Base-by-base conservation (phyloP, 2,329 filamentous ascomycete genomes). In the Arachnomyces sp. region DNA sequence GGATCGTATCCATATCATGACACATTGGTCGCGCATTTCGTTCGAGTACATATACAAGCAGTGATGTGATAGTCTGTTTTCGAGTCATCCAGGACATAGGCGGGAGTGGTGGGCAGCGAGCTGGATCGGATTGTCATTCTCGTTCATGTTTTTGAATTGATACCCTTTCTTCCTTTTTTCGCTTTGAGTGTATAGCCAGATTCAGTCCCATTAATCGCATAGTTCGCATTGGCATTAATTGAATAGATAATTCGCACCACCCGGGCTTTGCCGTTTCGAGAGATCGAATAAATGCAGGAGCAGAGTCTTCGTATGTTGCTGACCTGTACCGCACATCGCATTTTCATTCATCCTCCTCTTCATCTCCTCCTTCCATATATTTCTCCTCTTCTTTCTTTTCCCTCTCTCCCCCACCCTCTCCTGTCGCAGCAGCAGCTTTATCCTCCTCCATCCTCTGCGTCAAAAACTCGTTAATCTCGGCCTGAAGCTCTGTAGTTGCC, bases 341-440 rank as follows among this genome's bases (percentile, higher is more conserved):
- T 43, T 36, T 46, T 54, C 59, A 38, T 25, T 9, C 20, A n/a
- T 75, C 75, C 40, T 84, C 81, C 31, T 84, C 81, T 36, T 81
- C 79, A 9, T 76, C 67, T 16, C 80, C 76, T 59, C 94, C 87
- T 61, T 94, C 88, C 35, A 87, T 88, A 57, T 94, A 94, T 56
- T 88, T 74, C 46, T 76, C 73, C 44, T 70, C 68, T 40, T 70
- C 67, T 39, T 64, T 62, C n/a, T 58, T 63, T 16, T 60, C 42
- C 30, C 55, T 50, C 15, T 13, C 28, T 43, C 52, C 39, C 4
- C 38, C 52, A 20, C 38, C 47, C 8, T 11, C 42, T 3, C 44
- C 39, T 9, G 58, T 59, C 12, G 54, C 56, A 6, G 61, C 60
- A 1, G 47, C 43, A 25, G 58, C 57, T 46, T 75, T 79, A 45